These are phyloP conservation scores for Graphium sp. DNA, from an alignment of 2,329 filamentous ascomycete genomes.

Conservation along the genomic window DNA sequence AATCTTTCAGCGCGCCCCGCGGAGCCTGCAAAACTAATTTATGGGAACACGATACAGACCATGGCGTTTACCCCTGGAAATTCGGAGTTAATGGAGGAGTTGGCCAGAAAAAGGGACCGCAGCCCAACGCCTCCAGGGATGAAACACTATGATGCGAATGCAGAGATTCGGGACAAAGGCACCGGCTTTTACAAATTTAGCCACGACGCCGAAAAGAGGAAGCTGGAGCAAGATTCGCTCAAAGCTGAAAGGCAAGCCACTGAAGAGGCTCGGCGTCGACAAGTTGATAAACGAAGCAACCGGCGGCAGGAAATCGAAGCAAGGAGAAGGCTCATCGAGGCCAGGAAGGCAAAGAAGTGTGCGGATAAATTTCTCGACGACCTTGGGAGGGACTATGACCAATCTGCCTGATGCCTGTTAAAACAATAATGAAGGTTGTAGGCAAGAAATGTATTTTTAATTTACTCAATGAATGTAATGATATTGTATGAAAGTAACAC, in stretches of 20 bases:
- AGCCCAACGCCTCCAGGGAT: conserved; percentile 65
- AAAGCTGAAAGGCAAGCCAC: conserved; percentile 51
- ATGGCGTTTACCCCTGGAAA: conserved; percentile 69
- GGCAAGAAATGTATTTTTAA: too few species aligned
- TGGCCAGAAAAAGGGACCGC: conserved; percentile 64
- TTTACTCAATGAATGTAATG: too few species aligned
- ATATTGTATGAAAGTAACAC: too few species aligned
- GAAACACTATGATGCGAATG: conserved; percentile 70
- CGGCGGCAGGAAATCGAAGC: conserved; percentile 47
- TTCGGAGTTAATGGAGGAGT: conserved; percentile 54
- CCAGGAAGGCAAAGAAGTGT: conserved; percentile 43
- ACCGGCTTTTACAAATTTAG: conserved; percentile 88
- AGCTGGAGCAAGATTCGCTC: conserved; percentile 59
- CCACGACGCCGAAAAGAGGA: conserved; percentile 49
- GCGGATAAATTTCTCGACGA: conserved; percentile 58
- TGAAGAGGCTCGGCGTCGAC: conserved; percentile 39
- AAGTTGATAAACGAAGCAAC: conserved; percentile 34
- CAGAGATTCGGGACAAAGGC: conserved; percentile 74
- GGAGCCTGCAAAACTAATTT: conserved; percentile 57
- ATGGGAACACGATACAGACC: conserved; percentile 71
- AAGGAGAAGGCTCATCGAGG: conserved; percentile 44
- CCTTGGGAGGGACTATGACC: too few species aligned
- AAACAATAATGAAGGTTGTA: too few species aligned
- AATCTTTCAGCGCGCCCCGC: conserved; percentile 50
- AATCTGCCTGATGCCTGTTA: too few species aligned